Percentiles rank a stretch among this genome's conserved stretches.
phyloP scores from a whole-genome alignment of 371 early-diverging fungal genomes.

The Conidiobolus incongruus region DNA sequence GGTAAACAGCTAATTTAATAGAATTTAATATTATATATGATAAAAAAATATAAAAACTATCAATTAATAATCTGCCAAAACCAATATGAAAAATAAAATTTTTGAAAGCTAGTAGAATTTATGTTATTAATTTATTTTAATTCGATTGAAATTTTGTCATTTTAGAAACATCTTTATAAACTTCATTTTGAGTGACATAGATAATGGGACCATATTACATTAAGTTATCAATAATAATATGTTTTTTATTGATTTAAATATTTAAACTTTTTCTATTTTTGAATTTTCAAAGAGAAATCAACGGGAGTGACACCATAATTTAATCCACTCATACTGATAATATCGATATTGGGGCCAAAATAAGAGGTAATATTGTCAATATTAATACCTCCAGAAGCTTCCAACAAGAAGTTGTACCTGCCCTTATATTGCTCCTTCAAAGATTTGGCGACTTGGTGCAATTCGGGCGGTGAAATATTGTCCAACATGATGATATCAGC shows the following conservation, averaged over 20 bases:
- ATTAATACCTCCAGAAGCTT: constrained; percentile 89
- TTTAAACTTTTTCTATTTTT: too few relatives aligned
- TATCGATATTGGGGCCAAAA: constrained; percentile 71
- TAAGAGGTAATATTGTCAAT: constrained; percentile 59
- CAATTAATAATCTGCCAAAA: too few relatives aligned
- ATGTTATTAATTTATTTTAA: too few relatives aligned
- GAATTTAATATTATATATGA: constrained; percentile 39
- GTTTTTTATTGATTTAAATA: too few relatives aligned
- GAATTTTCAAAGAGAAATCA: constrained; percentile 86
- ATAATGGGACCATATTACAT: too few relatives aligned
- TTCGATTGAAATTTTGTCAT: too few relatives aligned
- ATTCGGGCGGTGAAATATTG: constrained; percentile 39
- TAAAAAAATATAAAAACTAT: too few relatives aligned
- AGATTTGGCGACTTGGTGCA: constrained; percentile 32
- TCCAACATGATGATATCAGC: constrained; percentile 93
- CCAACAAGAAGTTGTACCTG: constrained; percentile 47
- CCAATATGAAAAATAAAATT: too few relatives aligned
- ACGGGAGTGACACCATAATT: constrained; percentile 89
- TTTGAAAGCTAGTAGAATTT: too few relatives aligned
- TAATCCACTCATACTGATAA: constrained; percentile 78
- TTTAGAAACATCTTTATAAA: too few relatives aligned
- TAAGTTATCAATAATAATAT: too few relatives aligned
- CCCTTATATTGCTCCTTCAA: constrained; percentile 44
- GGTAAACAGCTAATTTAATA: constrained; percentile 35
- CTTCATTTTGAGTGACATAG: too few relatives aligned